Evolutionary conservation across 1,284 basidiomycete species (phyloP), one percentile per base, ranked within the genome.

Genomic region (Ustilago sp.): DNA sequence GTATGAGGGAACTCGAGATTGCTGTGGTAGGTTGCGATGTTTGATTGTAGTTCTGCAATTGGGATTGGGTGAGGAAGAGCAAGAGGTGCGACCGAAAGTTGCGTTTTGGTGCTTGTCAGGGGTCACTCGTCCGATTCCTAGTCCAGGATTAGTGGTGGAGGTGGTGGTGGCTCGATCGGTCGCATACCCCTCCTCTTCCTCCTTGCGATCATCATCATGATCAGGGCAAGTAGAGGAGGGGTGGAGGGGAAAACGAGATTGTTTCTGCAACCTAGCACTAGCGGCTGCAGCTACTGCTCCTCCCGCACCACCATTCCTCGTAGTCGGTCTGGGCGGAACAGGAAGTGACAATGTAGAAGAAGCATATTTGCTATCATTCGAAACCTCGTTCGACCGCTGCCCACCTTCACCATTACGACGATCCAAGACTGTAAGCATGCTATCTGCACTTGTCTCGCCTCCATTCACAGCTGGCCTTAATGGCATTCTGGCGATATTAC

Each of bases 401-500:
- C 39, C 39, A 15, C 39, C 39, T 17, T 11, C 19, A 6, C 48
- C 48, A 13, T 8, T 50, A 8, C 48, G n/a, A 41, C 15, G 39
- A 41, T 61, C 62, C 13, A 45, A 36, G 6, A 59, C 38, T 6
- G 60, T 63, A 7, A 50, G 17, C 56, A 35, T 38, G 0, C 41
- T 47, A 28, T 68, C 68, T 1, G 15, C 35, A 35, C 57, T 64
- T 0, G 23, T 4, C 3, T 64, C 64, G 23, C 23, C 23, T 11
- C 38, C 57, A 38, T 47, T 34, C 1, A 28, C 19, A 13, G 53
- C 34, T 1, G 64, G 57, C 15, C 62, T 35, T 0, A 74, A 34
- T 2, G 68, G 74, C 62, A 76, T 64, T 39, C 55, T 56, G 1
- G 74, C 74, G 17, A 76, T 76, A 36, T 76, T 76, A 5, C 74